Base-by-base conservation (phyloP, 495 filamentous ascomycete genomes). In the Aspergillus wentii region DNA sequence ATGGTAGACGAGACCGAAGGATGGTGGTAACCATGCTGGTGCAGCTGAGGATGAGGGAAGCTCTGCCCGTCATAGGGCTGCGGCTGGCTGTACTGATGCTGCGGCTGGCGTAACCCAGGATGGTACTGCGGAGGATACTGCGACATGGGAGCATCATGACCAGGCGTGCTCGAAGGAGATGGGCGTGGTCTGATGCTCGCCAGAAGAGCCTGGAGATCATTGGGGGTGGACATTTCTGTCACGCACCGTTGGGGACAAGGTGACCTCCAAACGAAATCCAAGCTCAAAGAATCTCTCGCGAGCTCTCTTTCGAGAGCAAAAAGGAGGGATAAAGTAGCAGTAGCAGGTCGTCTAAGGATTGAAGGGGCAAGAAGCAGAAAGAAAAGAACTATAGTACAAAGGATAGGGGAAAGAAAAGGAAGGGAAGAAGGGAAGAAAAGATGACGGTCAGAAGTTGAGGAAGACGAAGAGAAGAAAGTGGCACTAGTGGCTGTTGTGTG, bases 161-260 rank as follows among this genome's bases (percentile, higher is more conserved):
- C 52, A 40, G 63, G 44, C 14, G 45, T 60, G 43, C 51, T 54
- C 15, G 59, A 54, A 10, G 60, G 64, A 15, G 62, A 63, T 4
- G 66, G 64, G 35, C 66, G 64, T 16, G 64, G 60, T 38, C 64
- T 54, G 43, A 72, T 66, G 45, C 61, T 68, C 39, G 66, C 66
- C 52, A 72, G 49, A 25, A 72, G 63, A 51, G 68, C 64, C 53
- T 70, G 68, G 41, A 72, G 48, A 60, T 72, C 61, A 49, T 61
- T 68, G 33, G 68, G 62, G 56, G 63, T 69, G 50, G 68, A 70
- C 68, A 72, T 72, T 66, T 71, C 67, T 71, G 65, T 57, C 67
- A 46, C 56, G 55, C 56, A 58, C 56, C 61, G 45, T 43, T 40
- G 27, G 28, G 22, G 32, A 35, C 19, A 44, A 44, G 50, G 55